Conservation (phyloP, 2,329 filamentous ascomycete species). For the Harringtonia lauricola region DNA sequence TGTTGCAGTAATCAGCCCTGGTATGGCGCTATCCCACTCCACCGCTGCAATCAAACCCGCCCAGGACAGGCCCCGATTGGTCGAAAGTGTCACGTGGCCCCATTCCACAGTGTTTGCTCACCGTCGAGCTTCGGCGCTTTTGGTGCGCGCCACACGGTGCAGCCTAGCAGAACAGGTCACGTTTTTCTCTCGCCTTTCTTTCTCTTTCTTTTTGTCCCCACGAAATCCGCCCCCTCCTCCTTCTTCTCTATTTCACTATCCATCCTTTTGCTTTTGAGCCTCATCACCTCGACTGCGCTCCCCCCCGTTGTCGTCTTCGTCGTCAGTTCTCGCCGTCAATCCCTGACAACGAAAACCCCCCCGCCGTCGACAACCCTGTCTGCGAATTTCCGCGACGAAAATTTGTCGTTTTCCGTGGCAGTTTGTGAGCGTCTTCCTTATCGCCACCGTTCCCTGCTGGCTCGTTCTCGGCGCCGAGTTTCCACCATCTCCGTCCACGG, state of each 20-base stretch:
- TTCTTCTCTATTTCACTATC: not conserved
- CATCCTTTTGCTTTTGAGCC: not conserved
- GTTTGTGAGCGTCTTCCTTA: too few relatives aligned
- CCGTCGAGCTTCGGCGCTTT: too few relatives aligned
- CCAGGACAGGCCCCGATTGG: not conserved
- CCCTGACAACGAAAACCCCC: too few relatives aligned
- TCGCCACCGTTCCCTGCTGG: too few relatives aligned
- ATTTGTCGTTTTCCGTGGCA: too few relatives aligned
- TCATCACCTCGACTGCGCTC: not conserved
- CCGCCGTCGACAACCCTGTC: too few relatives aligned
- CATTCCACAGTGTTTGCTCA: not conserved
- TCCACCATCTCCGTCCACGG: too few relatives aligned
- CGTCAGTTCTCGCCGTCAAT: not conserved
- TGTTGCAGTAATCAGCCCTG: too few relatives aligned
- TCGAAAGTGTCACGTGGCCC: not conserved
- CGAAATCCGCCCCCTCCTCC: not conserved
- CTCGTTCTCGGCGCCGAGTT: too few relatives aligned
- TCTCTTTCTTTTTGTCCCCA: conserved; percentile 2
- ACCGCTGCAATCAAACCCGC: not conserved
- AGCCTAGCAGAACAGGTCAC: not conserved
- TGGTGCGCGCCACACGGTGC: conserved; percentile 4
- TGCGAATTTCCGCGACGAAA: too few relatives aligned
- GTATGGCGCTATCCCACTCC: too few relatives aligned
- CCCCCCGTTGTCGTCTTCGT: not conserved
- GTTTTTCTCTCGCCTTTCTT: conserved; percentile 1